A percentile compares a stretch with the other conserved stretches of the same genome.
phyloP scores from a whole-genome alignment of 2,329 filamentous ascomycete species.

The Knufia petricola region DNA sequence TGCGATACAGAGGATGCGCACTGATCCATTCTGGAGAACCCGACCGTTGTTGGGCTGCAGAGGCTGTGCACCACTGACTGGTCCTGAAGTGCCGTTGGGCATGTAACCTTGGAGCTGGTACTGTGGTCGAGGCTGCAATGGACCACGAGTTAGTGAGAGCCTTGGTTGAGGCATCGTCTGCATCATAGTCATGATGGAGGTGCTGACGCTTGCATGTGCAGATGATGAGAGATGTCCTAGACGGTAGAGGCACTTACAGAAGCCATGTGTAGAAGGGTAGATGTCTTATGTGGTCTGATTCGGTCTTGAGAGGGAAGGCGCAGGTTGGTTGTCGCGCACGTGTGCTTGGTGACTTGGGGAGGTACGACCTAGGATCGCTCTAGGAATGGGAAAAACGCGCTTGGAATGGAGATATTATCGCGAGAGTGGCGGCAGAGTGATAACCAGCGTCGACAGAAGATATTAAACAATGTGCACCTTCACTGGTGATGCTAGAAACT shows the following conservation, averaged over 20 bases:
- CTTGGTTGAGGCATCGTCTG: constrained; percentile 19
- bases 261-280: constrained; percentile 33
- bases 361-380: neutral
- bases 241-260: constrained; percentile 32
- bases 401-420: neutral
- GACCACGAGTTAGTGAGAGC: constrained; percentile 15
- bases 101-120: constrained; percentile 28
- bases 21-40: constrained; percentile 39
- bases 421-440: neutral
- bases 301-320: constrained; percentile 8
- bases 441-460: neutral
- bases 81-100: constrained; percentile 37
- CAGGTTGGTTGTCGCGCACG: constrained; percentile 8
- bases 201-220: constrained; percentile 27
- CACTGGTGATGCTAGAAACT: neutral
- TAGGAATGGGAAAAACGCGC: neutral
- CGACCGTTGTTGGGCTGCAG: constrained; percentile 43
- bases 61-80: constrained; percentile 38
- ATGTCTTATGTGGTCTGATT: neutral
- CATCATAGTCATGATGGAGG: constrained; percentile 35
- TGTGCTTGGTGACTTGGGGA: constrained; percentile 8
- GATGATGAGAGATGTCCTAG: constrained; percentile 16
- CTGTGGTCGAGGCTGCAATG: constrained; percentile 22
- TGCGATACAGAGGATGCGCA: constrained; percentile 41
- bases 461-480: neutral